Evolutionary conservation across 768 basidiomycete species (phyloP).

Genomic region (Lyophyllum shimeji): DNA sequence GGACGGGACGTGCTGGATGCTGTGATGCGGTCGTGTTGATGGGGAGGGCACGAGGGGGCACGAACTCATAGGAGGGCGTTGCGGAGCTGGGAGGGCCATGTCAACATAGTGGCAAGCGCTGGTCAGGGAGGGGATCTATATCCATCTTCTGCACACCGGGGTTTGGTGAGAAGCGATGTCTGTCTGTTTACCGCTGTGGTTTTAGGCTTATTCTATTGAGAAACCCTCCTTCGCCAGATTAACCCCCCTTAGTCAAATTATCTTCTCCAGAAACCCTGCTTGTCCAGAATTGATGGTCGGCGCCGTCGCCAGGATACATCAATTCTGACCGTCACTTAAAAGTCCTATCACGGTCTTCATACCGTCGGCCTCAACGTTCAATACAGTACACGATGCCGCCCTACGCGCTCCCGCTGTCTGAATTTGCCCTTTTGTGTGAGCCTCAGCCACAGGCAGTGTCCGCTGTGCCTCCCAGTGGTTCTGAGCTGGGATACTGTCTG

Average conservation of each 20-base stretch:
- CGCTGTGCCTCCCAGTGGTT: too few relatives aligned
- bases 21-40: background rate
- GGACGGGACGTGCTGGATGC: background rate
- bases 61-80: background rate
- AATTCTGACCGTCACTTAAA: background rate
- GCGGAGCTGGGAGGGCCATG: background rate
- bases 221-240: background rate
- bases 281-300: background rate
- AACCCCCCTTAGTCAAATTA: background rate
- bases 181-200: background rate
- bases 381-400: too few relatives aligned
- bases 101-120: too few relatives aligned
- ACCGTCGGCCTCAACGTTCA: too few relatives aligned
- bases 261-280: background rate
- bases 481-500: too few relatives aligned
- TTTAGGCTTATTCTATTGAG: background rate
- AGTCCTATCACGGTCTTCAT: too few relatives aligned
- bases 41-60: slow-evolving; percentile 4
- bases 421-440: too few relatives aligned
- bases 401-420: too few relatives aligned
- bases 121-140: background rate
- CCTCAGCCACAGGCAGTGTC: too few relatives aligned
- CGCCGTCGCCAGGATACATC: background rate
- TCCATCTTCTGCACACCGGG: background rate
- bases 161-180: background rate